Evolutionary conservation across 805 yeast species (phyloP), one percentile per base, ranked within the genome.

Genomic region (Spencermartinsiella europaea): DNA sequence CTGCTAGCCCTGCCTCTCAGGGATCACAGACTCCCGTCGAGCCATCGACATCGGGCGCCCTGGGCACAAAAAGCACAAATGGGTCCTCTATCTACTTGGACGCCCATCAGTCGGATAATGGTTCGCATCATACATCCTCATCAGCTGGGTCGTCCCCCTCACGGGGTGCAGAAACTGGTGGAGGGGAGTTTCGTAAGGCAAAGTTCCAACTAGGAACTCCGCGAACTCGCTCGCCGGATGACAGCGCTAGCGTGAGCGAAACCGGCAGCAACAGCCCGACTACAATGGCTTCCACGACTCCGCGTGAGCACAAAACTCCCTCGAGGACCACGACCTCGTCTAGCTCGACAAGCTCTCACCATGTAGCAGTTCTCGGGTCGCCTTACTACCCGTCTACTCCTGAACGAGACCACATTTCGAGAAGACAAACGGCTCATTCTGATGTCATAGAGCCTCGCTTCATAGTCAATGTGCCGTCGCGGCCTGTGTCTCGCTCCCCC

Each of bases 381-480:
- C 37, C 20, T 5, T 34, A n/a, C 34, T 5, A 19, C 25, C 37
- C 22, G 33, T 27, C 14, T 3, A 22, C 31, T 35, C 21, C 17
- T 20, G 45, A 44, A 31, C 44, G 39, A 20, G 44, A 34, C n/a
- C 47, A 45, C 28, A 44, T 44, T 21, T 38, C 38, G 19, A 34
- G 20, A 19, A 34, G 47, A 5, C 14, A 25, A 41, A 8, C 48
- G 19, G 38, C 2, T 38, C 28, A 33, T 36, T 42, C 40, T 22
- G 48, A 46, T 33, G 51, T 38, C 21, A 80, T 89, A n/a, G 96
- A 88, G 60, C 85, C 95, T 14, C 73, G 96, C 37, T 88, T 89
- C 60, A 80, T 89, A 42, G 83, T 89, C 34, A 85, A 95, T 8
- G 80, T 86, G 55, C 49, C 56, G 15, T 46, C 44, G 31, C 40